A percentile compares a stretch with the other conserved stretches of the same genome.
phyloP scores from a whole-genome alignment of 768 basidiomycete species.

The Boletus tomentosulus region DNA sequence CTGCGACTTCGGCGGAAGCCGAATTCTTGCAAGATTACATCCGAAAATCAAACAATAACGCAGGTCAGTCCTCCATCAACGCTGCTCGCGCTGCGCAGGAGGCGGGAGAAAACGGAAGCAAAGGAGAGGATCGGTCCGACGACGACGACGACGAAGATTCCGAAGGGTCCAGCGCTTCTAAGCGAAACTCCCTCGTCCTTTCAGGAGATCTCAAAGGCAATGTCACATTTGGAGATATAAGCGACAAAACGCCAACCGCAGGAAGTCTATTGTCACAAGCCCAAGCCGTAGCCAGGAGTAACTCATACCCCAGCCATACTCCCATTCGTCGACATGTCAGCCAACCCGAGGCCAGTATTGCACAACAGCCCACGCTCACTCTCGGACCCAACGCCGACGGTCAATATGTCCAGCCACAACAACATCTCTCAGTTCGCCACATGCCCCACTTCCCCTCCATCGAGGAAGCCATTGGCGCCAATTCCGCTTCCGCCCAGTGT shows the following conservation, averaged over 20 bases:
- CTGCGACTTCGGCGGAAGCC: conserved; percentile 85
- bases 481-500: conserved; percentile 70
- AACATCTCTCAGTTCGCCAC: conserved; percentile 64
- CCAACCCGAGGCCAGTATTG: conserved; percentile 51
- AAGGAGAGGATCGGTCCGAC: conserved; percentile 69
- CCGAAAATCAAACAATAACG: conserved; percentile 84
- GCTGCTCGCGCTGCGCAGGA: conserved; percentile 71
- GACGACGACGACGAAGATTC: conserved; percentile 89
- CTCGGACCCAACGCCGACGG: conserved; percentile 42
- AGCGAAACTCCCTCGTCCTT: conserved; percentile 70
- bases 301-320: conserved; percentile 61
- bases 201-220: conserved; percentile 57
- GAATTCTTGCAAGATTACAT: conserved; percentile 92
- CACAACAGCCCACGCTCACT: conserved; percentile 56
- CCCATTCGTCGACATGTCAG: conserved; percentile 70
- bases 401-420: conserved; percentile 46
- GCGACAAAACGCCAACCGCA: conserved; percentile 85
- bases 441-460: conserved; percentile 80
- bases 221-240: conserved; percentile 58
- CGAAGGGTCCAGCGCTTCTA: conserved; percentile 69
- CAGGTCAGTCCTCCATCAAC: conserved; percentile 70
- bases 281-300: conserved; percentile 57
- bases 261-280: conserved; percentile 73
- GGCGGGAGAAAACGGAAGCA: conserved; percentile 54
- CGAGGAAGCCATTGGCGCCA: conserved; percentile 76